phyloP scores from a whole-genome alignment of 1,284 basidiomycete species.

The Ustilago cynodontis region DNA sequence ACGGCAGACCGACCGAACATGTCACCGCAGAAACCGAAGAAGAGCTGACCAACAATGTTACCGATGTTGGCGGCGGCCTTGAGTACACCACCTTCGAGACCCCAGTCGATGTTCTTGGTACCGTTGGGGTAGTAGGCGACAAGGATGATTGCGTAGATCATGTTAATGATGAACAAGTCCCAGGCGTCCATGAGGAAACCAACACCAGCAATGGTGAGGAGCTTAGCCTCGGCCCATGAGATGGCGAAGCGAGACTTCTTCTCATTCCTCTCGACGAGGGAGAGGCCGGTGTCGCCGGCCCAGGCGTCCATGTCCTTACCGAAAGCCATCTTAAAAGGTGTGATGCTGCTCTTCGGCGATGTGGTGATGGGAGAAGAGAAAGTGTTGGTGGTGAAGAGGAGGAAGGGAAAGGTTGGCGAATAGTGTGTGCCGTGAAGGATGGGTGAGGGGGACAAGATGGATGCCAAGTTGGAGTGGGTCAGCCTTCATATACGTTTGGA shows the following conservation, averaged over 20 bases:
- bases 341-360: conserved; percentile 8
- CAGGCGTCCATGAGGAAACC: conserved; percentile 68
- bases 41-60: conserved; percentile 65
- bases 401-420: conserved; percentile 3
- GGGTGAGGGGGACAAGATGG: background rate
- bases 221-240: conserved; percentile 64
- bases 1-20: conserved; percentile 65
- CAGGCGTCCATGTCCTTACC: conserved; percentile 64
- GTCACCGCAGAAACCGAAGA: conserved; percentile 67
- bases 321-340: conserved; percentile 60
- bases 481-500: conserved; percentile 32
- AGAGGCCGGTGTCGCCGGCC: conserved; percentile 56
- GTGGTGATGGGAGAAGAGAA: conserved; percentile 1
- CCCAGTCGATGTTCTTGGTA: conserved; percentile 64
- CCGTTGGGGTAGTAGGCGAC: conserved; percentile 57
- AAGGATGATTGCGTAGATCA: conserved; percentile 66
- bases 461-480: background rate
- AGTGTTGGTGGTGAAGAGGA: background rate
- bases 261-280: conserved; percentile 60
- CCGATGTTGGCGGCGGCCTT: conserved; percentile 67
- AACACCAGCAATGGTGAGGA: conserved; percentile 65
- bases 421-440: conserved; percentile 8
- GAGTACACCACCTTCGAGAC: conserved; percentile 66
- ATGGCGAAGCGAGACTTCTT: conserved; percentile 54
- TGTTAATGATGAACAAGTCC: conserved; percentile 68